Evolutionary conservation across 1,284 basidiomycete species (phyloP), one percentile per base, ranked within the genome.

Genomic region (Heliocybe sulcata): DNA sequence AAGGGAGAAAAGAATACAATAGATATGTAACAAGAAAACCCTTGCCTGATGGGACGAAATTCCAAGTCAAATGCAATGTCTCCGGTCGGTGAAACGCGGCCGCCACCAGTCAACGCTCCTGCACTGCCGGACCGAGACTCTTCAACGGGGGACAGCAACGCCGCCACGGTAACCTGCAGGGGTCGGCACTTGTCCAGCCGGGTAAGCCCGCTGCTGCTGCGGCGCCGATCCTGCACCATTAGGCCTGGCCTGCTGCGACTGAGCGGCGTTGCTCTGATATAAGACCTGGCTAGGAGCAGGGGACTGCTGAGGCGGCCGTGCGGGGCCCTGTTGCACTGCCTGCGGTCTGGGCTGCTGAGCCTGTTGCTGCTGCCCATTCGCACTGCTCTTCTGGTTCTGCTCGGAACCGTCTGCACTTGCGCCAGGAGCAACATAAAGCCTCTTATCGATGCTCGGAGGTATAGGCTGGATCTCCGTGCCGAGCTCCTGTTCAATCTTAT

Each of bases 391-490:
- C 38, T 69, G 59, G 22, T 71, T 71, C 57, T 20, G 22, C 31
- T 20, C 11, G 6, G 14, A 19, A 26, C 35, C 51, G 3, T 87
- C 84, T 55, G 84, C 80, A 3, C 65, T 59, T 2, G 74, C 70
- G 45, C 75, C 70, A 1, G 87, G 88, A 20, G 92, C 87, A 53
- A 96, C 93, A 69, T 98, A 98, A 54, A 98, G 74, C n/a, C 89
- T 86, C 65, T 90, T 91, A 70, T 98, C 94, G 64, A 98, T 97
- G 51, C 73, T 80, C 64, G 90, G 85, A 2, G 96, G 96, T 65
- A 99, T 98, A 19, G 96, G 92, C 66, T 92, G 89, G 65, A 99
- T 98, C 75, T 99, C 96, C 38, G 95, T 98, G 16, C 96, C 97
- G 35, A 99, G 82, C 72, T 99, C 96, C 71, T 97, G 93, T 72